Evolutionary conservation across 495 filamentous ascomycete species (phyloP).

Genomic region (Aspergillus sclerotioniger): DNA sequence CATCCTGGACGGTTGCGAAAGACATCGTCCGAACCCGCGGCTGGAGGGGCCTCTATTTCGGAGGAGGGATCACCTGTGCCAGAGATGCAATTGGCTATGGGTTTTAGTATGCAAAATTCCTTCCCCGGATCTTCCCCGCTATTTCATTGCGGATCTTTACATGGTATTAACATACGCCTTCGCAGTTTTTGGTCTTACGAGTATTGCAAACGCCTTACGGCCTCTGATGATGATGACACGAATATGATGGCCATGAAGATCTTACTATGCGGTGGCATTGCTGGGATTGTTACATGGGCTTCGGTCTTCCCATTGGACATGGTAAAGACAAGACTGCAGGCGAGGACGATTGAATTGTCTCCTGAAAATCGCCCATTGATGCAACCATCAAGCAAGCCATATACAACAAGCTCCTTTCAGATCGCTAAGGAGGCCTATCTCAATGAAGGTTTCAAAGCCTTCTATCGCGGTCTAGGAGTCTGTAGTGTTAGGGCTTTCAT

Average conservation of each 20-base stretch:
- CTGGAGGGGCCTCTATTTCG: conserved; percentile 69
- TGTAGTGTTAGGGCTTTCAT: conserved; percentile 83
- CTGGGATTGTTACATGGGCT: conserved; percentile 80
- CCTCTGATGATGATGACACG: conserved; percentile 32
- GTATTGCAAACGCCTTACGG: conserved; percentile 57
- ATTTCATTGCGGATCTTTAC: conserved; percentile 11
- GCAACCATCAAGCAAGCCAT: conserved; percentile 14
- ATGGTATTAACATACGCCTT: conserved; percentile 9
- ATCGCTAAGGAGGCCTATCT: conserved; percentile 62
- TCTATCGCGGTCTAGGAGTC: conserved; percentile 74
- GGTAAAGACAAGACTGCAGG: conserved; percentile 83
- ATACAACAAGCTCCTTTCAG: conserved; percentile 53
- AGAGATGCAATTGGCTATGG: conserved; percentile 86
- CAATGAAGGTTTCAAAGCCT: conserved; percentile 61
- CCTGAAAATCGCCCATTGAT: conserved; percentile 28
- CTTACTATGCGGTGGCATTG: conserved; percentile 78
- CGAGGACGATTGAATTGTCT: conserved; percentile 49
- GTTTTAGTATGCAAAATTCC: conserved; percentile 65
- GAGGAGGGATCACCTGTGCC: conserved; percentile 73
- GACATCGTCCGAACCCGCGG: conserved; percentile 61
- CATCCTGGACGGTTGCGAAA: conserved; percentile 61
- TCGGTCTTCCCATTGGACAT: conserved; percentile 87
- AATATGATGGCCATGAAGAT: conserved; percentile 57
- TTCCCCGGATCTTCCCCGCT: conserved; percentile 14
- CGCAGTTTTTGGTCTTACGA: conserved; percentile 82